Evolutionary conservation across 768 basidiomycete genomes (phyloP), one percentile per base, ranked within the genome.

Genomic region (Rhodotorula graminis): DNA sequence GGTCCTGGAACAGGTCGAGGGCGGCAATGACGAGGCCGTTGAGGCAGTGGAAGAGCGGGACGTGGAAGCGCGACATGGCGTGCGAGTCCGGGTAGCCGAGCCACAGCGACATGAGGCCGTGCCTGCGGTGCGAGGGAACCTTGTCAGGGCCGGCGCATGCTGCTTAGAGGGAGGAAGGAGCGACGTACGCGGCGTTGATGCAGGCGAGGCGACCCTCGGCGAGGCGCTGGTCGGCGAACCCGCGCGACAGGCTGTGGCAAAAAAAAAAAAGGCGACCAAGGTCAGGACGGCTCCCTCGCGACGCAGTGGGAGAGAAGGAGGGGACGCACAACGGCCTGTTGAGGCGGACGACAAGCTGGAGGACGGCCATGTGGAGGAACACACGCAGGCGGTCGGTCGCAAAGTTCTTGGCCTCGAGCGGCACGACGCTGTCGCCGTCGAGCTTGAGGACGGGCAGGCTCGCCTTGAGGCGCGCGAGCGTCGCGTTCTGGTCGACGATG

Each of bases 1-100:
- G 72, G n/a, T 73, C 72, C 61, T 71, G 69, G 55, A 55, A 66
- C 27, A 76, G 58, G 46, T 76, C 75, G 50, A 76, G 15, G 3
- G 69, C 66, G 42, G 64, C 33, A 31, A 73, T 33, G 55, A 65
- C 50, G 27, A 73, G 7, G 14, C 72, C 72, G 61, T 73, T 76
- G 40, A 73, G 58, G 27, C 64, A 61, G 67, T 73, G 63, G 58
- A 56, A 69, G 14, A 47, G 29, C 29, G 71, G 60, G 19, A 33
- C 33, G 63, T 64, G 65, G 23, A 68, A 31, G 5, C 67, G 63
- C 23, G 67, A 40, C 18, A 72, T 58, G 16, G 63, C n/a, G 44
- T 61, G 59, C 42, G 60, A n/a, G n/a, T 68, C 71, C 19, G 29
- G 44, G 60, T 68, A 72, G 15, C 66, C 67, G 50, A 68, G 71